A percentile compares a stretch with the other conserved stretches of the same genome.
Evolutionary conservation across 495 filamentous ascomycete species (phyloP).

Genomic region (Saxophila tyrrhenica): DNA sequence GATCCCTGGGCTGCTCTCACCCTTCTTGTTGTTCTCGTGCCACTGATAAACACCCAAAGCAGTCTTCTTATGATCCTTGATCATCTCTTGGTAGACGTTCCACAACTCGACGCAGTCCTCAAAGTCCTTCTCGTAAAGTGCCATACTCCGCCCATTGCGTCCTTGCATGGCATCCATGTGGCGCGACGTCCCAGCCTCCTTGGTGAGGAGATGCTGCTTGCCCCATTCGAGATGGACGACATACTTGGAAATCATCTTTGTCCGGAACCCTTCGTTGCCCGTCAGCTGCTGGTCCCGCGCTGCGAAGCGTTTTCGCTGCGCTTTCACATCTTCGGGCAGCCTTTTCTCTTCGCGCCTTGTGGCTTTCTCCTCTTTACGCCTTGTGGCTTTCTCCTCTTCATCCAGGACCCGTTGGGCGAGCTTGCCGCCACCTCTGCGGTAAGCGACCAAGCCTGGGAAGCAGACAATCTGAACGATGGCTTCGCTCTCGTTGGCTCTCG

Average conservation of each 20-base stretch:
- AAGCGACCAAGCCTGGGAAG: slow-evolving; percentile 8
- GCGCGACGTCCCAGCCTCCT: slow-evolving; percentile 8
- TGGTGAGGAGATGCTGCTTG: slow-evolving; percentile 11
- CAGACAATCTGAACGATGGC: slow-evolving; percentile 11
- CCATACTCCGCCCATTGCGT: not conserved
- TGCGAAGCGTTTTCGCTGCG: not conserved
- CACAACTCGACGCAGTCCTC: slow-evolving; percentile 6
- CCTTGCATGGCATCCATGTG: slow-evolving; percentile 5
- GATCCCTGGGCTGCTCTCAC: no score
- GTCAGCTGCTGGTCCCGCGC: not conserved
- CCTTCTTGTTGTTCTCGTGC: no score
- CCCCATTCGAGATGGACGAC: slow-evolving; percentile 12
- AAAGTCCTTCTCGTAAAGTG: slow-evolving; percentile 7
- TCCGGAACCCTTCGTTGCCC: slow-evolving; percentile 5
- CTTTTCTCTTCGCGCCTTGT: not conserved
- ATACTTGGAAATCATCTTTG: not conserved
- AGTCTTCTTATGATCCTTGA: no score
- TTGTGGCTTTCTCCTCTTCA: not conserved
- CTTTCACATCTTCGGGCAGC: not conserved
- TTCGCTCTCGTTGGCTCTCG: not conserved
- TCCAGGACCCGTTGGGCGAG: not conserved
- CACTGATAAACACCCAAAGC: no score
- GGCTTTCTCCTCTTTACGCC: not conserved
- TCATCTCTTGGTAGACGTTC: not conserved
- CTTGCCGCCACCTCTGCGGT: slow-evolving; percentile 5